Evolutionary conservation across 192 early-diverging fungal genomes (phyloP), one percentile per base, ranked within the genome.

Genomic region (Entomortierella lignicola): DNA sequence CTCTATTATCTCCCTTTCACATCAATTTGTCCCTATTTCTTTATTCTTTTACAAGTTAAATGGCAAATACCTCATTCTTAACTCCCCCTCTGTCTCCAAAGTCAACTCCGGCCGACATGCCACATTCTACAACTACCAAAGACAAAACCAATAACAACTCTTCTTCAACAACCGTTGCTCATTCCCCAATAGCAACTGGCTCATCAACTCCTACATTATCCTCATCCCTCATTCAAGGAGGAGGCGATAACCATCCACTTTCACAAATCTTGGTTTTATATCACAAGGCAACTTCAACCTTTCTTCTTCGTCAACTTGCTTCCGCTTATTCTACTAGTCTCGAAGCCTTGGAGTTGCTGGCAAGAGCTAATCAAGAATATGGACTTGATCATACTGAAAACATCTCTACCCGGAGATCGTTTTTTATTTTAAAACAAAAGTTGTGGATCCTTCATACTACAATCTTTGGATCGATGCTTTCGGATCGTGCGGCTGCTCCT

Each of bases 381-480:
- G 72, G 60, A 42, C 37, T 68, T 26, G 51, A 64, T 21, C 56
- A 61, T 37, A 21, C 32, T 6, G 17, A 52, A 41, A 29, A 61
- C 32, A 27, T 52, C 51, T 37, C 20, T 11, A 77, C 69, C 18
- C 69, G 31, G 15, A 69, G 69, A 11, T 64, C 72, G 18, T 64
- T 63, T 58, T 81, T 57, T 41, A 39, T 66, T 17, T 47, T 81
- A 54, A 80, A 75, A 39, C 72, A 69, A n/a, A 84, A 81, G 56
- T 32, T 84, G 18, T 84, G 83, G 72, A 63, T 62, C 4, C 60
- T 84, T 17, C 69, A 84, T 41, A 53, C 72, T 7, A 84, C 69
- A 42, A 62, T 84, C 62, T 62, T 72, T 52, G 83, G 77, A 8
- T 67, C 83, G 11, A 55, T 84, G 63, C 43, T 84, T 21, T 34